Percentiles rank a stretch among this genome's conserved stretches.
Evolutionary conservation across 352 stramenopile genomes (phyloP).

Genomic region (Pythium phragmiticola): DNA sequence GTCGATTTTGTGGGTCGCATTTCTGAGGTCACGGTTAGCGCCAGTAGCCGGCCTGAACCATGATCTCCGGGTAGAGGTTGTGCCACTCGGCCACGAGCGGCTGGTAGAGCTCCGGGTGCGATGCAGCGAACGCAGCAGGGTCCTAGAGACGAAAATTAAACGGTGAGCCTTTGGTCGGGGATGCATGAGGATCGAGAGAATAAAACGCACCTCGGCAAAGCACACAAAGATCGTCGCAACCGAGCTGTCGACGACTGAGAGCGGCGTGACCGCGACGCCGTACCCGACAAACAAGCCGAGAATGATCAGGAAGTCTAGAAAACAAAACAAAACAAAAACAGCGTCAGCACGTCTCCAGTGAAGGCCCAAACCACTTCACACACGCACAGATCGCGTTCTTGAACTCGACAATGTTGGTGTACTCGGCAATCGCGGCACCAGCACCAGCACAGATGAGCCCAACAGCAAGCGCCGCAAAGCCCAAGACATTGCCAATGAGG

Average conservation of each 20-base stretch:
- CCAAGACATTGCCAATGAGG: constrained; percentile 91
- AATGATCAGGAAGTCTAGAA: constrained; percentile 63
- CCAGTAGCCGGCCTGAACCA: constrained; percentile 87
- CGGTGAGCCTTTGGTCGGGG: background rate
- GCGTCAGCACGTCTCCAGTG: background rate
- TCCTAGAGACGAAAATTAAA: constrained; percentile 32
- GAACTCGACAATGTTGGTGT: constrained; percentile 50
- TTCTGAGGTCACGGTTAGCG: constrained; percentile 25
- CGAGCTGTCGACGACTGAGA: constrained; percentile 92
- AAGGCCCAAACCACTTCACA: background rate
- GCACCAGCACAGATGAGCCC: constrained; percentile 75
- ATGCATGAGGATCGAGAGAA: background rate
- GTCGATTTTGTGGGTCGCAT: too few species aligned
- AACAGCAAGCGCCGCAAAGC: constrained; percentile 88
- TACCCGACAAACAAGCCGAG: constrained; percentile 90
- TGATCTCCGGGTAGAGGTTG: constrained; percentile 86
- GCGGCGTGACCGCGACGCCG: constrained; percentile 85
- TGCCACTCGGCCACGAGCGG: constrained; percentile 86
- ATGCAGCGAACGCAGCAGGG: constrained; percentile 71
- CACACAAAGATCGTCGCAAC: constrained; percentile 97
- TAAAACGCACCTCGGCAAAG: constrained; percentile 86
- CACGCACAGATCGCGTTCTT: constrained; percentile 63
- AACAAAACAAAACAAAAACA: constrained; percentile 7
- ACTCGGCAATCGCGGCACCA: constrained; percentile 52
- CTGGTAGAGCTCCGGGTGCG: constrained; percentile 81